A percentile compares a stretch with the other conserved stretches of the same genome.
Evolutionary conservation across 73 alveolate genomes (phyloP).

Genomic region (Paramecium pentaurelia): DNA sequence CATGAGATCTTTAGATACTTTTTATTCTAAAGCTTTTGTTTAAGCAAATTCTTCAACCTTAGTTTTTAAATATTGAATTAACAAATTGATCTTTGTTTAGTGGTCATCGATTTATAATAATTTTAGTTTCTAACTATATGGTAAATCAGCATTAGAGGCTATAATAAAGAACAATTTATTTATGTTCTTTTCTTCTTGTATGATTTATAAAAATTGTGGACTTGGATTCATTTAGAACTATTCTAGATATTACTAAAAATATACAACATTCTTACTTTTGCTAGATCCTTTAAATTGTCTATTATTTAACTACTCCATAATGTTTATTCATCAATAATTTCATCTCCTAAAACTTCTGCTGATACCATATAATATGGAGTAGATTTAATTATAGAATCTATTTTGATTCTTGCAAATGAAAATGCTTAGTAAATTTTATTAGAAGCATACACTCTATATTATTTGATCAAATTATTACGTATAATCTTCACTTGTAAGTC

Average conservation of each 20-base stretch:
- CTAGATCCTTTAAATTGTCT: not conserved
- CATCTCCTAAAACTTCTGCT: not conserved
- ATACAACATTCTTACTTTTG: not conserved
- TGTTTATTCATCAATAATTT: not conserved
- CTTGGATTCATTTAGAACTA: constrained; percentile 6
- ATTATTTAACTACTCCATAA: not conserved
- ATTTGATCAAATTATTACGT: not conserved
- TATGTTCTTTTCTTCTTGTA: constrained; percentile 52
- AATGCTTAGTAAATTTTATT: not conserved
- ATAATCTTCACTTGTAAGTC: not conserved
- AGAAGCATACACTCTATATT: not conserved
- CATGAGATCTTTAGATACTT: constrained; percentile 30
- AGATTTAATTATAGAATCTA: constrained; percentile 6
- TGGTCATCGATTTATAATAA: constrained; percentile 30
- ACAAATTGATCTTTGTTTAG: not conserved
- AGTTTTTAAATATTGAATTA: not conserved
- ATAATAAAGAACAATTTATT: constrained; percentile 41
- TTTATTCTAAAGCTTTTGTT: constrained; percentile 45
- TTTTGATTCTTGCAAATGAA: constrained; percentile 40
- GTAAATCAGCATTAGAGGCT: constrained; percentile 43
- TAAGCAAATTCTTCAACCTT: constrained; percentile 41
- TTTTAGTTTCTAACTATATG: not conserved
- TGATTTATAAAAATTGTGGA: not conserved
- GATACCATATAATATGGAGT: constrained; percentile 14
- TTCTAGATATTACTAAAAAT: constrained; percentile 32